Evolutionary conservation across 495 filamentous ascomycete species (phyloP).

Genomic region (Penicillium daleae): DNA sequence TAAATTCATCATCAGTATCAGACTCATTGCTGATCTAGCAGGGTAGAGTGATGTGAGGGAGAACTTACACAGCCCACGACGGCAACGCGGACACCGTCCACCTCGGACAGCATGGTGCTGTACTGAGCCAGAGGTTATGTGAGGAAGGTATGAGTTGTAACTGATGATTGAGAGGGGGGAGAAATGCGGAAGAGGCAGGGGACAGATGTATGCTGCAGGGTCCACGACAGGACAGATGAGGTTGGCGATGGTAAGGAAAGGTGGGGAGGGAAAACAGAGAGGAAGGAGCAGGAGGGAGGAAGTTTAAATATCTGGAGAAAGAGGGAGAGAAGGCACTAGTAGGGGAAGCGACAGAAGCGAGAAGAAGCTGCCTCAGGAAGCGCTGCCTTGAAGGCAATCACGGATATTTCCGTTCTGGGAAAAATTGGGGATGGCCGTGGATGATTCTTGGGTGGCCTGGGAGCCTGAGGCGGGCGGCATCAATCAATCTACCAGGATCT

Average conservation of each 20-base stretch:
- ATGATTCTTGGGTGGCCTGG: background rate
- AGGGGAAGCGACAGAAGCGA: background rate
- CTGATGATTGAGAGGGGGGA: background rate
- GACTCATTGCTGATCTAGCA: background rate
- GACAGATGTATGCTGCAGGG: no score
- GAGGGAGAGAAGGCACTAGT: background rate
- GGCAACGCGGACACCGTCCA: slow-evolving; percentile 47
- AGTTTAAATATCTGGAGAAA: background rate
- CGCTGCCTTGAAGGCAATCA: background rate
- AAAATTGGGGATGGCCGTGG: background rate
- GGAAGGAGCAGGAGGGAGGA: background rate
- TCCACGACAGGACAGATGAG: background rate
- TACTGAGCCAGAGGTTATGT: background rate
- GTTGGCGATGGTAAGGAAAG: background rate
- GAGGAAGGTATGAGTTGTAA: background rate
- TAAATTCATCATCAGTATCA: slow-evolving; percentile 32
- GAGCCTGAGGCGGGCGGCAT: background rate
- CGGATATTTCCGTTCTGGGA: slow-evolving; percentile 6
- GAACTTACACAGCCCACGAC: slow-evolving; percentile 80
- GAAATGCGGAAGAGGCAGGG: background rate
- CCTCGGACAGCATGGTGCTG: slow-evolving; percentile 4
- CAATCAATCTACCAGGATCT: background rate
- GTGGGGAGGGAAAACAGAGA: background rate
- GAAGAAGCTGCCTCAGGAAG: background rate
- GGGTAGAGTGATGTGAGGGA: background rate